phyloP scores from a whole-genome alignment of 495 filamentous ascomycete species.

The Penicillium psychrofluorescens region DNA sequence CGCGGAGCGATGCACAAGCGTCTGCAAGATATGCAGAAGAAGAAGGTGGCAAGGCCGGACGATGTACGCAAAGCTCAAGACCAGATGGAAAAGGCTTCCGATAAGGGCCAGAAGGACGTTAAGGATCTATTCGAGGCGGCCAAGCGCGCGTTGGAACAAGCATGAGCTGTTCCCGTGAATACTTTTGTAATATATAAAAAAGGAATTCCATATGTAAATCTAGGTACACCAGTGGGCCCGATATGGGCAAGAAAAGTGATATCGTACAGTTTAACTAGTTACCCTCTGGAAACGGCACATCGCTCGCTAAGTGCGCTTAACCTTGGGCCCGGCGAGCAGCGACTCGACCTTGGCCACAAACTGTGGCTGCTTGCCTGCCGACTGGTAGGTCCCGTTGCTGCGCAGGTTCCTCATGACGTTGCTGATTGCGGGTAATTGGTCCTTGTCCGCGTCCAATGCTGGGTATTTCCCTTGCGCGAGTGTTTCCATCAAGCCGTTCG shows the following conservation, averaged over 20 bases:
- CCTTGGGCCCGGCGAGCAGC: conserved; percentile 23
- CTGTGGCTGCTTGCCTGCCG: conserved; percentile 29
- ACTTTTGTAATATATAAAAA: neutral
- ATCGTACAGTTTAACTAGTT: conserved; percentile 25
- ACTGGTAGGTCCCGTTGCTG: conserved; percentile 40
- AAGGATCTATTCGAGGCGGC: conserved; percentile 61
- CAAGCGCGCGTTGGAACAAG: conserved; percentile 50
- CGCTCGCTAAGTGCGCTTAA: conserved; percentile 20
- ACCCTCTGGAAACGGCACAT: neutral
- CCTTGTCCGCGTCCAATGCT: conserved; percentile 6
- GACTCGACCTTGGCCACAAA: conserved; percentile 39
- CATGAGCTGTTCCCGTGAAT: conserved; percentile 5
- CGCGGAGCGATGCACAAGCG: conserved; percentile 55
- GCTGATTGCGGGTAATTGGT: conserved; percentile 22
- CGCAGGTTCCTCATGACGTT: conserved; percentile 30
- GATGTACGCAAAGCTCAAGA: conserved; percentile 58
- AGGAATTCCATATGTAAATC: conserved; percentile 10
- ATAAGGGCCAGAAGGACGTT: conserved; percentile 59
- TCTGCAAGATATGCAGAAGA: conserved; percentile 51
- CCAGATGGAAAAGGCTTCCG: conserved; percentile 68
- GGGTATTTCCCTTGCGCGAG: conserved; percentile 55
- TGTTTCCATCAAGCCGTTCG: conserved; percentile 58
- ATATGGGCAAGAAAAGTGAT: conserved; percentile 5
- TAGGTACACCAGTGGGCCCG: conserved; percentile 9
- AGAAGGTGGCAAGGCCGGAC: conserved; percentile 53